phyloP scores from a whole-genome alignment of 2,329 filamentous ascomycete species.

The Nothophoma quercina region DNA sequence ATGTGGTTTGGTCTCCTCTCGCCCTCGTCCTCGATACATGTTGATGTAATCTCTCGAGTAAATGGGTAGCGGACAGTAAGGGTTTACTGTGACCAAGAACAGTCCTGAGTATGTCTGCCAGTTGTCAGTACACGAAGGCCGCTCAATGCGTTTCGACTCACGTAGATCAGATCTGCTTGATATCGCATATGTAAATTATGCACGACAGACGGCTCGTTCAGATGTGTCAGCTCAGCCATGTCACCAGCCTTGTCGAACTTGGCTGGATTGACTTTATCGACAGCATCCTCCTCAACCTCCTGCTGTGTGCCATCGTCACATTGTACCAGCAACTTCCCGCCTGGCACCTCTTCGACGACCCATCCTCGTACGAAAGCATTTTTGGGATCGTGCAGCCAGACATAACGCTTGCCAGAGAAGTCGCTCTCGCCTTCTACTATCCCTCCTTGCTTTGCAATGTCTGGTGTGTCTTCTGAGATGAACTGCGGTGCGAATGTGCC shows the following conservation, averaged over 20 bases:
- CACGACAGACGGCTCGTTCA: constrained; percentile 97
- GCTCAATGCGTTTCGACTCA: constrained; percentile 45
- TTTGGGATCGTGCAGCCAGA: constrained; percentile 91
- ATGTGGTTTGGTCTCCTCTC: constrained; percentile 95
- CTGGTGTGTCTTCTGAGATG: constrained; percentile 81
- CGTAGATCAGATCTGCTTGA: constrained; percentile 91
- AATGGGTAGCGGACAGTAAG: constrained; percentile 92
- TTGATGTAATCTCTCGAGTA: constrained; percentile 97
- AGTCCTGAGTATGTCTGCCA: constrained; percentile 89
- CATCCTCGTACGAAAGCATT: constrained; percentile 91
- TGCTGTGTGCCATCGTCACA: constrained; percentile 96
- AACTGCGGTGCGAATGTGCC: constrained; percentile 95
- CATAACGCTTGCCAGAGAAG: constrained; percentile 97
- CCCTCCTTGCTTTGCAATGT: constrained; percentile 66
- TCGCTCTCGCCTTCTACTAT: constrained; percentile 94
- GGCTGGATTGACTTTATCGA: constrained; percentile 98
- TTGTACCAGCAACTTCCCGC: constrained; percentile 79
- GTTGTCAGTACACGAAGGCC: constrained; percentile 4
- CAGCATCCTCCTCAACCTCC: constrained; percentile 82
- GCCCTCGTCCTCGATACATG: constrained; percentile 91
- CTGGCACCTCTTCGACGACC: constrained; percentile 81
- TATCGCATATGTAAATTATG: constrained; percentile 97
- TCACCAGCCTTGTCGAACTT: constrained; percentile 99
- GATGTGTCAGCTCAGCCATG: constrained; percentile 97
- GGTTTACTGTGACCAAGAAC: constrained; percentile 96